phyloP scores from a whole-genome alignment of 2,329 filamentous ascomycete species.

The Xylaria arbuscula region DNA sequence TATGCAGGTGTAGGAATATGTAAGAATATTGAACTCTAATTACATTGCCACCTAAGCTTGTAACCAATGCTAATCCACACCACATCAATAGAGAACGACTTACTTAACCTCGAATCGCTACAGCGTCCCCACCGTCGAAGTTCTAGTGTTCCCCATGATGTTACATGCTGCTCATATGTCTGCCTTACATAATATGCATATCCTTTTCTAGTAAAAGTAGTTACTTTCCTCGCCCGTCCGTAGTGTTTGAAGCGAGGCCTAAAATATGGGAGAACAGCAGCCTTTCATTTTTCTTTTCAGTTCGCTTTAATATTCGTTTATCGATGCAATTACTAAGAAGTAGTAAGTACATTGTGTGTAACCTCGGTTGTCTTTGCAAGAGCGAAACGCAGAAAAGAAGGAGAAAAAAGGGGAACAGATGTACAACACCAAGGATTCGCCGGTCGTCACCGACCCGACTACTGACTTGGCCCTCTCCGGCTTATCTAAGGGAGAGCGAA shows the following conservation, averaged over 20 bases:
- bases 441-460: slow-evolving; percentile 2
- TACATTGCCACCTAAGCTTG: no score
- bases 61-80: no score
- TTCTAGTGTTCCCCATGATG: not conserved
- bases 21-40: no score
- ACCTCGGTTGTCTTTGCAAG: no score
- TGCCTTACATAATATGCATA: not conserved
- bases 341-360: no score
- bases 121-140: not conserved
- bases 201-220: not conserved
- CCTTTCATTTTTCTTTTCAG: not conserved
- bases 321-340: no score
- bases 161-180: not conserved
- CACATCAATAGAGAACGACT: no score
- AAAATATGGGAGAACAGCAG: not conserved
- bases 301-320: not conserved
- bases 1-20: no score
- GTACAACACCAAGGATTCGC: slow-evolving; percentile 10
- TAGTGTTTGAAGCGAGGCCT: not conserved
- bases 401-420: not conserved
- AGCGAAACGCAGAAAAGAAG: not conserved
- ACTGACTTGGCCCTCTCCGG: not conserved
- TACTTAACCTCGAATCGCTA: no score
- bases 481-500: not conserved
- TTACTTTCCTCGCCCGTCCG: no score